phyloP scores from a whole-genome alignment of 2,329 filamentous ascomycete species.

The Venturia oleaginea region DNA sequence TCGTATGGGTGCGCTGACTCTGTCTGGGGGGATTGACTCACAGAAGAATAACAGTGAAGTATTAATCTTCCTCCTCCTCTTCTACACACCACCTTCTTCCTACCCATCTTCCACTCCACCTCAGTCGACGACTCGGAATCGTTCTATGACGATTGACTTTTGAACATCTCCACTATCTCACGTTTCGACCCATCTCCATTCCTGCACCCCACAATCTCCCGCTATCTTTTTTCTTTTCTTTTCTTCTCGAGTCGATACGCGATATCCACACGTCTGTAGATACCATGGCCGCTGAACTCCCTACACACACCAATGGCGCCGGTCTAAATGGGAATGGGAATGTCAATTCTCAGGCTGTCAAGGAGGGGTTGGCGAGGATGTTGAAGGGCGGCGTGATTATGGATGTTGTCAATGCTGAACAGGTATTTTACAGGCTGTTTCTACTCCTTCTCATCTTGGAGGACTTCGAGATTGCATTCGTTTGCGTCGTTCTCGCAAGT shows the following conservation, averaged over 20 bases:
- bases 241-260: background rate
- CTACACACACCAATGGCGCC: constrained; percentile 33
- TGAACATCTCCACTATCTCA: background rate
- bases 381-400: constrained; percentile 99
- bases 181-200: background rate
- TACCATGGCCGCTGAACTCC: constrained; percentile 38
- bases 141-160: background rate
- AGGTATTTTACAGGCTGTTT: constrained; percentile 41
- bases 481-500: too few species aligned
- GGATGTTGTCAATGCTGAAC: constrained; percentile 91
- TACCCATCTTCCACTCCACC: background rate
- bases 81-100: background rate
- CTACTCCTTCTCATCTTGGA: background rate
- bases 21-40: too few species aligned
- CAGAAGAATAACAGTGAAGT: too few species aligned
- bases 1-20: background rate
- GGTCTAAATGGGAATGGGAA: constrained; percentile 18
- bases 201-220: too few species aligned
- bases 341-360: constrained; percentile 66
- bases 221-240: background rate
- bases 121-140: too few species aligned
- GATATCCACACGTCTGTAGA: background rate
- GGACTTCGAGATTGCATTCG: background rate
- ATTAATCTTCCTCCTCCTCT: background rate
- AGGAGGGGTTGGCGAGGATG: constrained; percentile 94